Percentiles rank a stretch among this genome's conserved stretches.
Evolutionary conservation across 139 green algal genomes (phyloP).

Genomic region (Monoraphidium neglectum): DNA sequence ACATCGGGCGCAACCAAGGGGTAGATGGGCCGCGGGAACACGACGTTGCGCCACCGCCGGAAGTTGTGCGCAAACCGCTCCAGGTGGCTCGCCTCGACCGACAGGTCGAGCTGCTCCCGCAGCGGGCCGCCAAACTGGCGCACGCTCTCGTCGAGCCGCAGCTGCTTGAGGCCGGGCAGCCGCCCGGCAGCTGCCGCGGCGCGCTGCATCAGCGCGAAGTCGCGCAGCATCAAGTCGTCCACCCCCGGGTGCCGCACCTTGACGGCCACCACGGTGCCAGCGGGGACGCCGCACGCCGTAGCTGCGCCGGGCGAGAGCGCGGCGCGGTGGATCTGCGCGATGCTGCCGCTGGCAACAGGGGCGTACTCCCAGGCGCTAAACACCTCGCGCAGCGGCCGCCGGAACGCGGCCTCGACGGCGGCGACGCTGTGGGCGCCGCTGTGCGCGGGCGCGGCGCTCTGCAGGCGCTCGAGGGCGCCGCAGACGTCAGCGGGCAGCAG

Average conservation of each 20-base stretch:
- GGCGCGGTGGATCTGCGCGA: constrained; percentile 81
- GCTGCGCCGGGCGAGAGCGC: constrained; percentile 48
- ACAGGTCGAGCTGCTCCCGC: constrained; percentile 86
- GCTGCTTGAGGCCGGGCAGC: constrained; percentile 58
- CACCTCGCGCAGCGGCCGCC: constrained; percentile 63
- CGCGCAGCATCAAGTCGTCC: constrained; percentile 63
- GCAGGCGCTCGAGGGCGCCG: constrained; percentile 75
- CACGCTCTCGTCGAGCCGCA: constrained; percentile 85
- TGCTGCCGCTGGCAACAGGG: constrained; percentile 90
- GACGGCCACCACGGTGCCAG: constrained; percentile 63
- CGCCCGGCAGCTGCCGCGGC: constrained; percentile 42
- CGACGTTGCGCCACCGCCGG: constrained; percentile 51
- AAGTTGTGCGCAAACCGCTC: constrained; percentile 83
- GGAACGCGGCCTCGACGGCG: constrained; percentile 81
- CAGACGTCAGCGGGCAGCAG: constrained; percentile 93
- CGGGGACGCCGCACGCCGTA: constrained; percentile 10
- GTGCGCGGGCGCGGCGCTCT: constrained; percentile 77
- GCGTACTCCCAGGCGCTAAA: constrained; percentile 86
- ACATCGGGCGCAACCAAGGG: constrained; percentile 79
- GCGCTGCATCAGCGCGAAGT: constrained; percentile 87
- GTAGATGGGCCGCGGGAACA: constrained; percentile 66
- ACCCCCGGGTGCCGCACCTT: constrained; percentile 86
- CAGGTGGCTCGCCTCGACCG: constrained; percentile 74
- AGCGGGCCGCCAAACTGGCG: constrained; percentile 87
- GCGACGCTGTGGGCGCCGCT: constrained; percentile 38